phyloP scores from a whole-genome alignment of 257 asterid species.

The Jacaranda mimosifolia region DNA sequence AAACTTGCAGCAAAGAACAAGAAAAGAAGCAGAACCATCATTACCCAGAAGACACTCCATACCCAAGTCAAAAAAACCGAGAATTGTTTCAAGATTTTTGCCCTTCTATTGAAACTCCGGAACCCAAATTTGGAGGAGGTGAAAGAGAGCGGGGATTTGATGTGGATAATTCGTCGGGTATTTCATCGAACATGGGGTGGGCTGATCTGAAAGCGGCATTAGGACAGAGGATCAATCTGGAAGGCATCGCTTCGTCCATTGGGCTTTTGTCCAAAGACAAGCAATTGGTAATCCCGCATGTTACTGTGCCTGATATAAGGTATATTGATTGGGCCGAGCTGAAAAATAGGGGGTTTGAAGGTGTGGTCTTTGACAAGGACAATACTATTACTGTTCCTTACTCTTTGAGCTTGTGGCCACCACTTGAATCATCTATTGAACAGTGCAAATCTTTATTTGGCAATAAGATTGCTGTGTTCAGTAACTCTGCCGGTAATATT shows the following conservation, averaged over 20 bases:
- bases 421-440: conserved; percentile 68
- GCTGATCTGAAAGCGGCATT: conserved; percentile 77
- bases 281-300: conserved; percentile 81
- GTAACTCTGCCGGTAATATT: conserved; percentile 89
- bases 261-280: conserved; percentile 72
- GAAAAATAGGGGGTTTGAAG: conserved; percentile 81
- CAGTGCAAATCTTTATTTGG: conserved; percentile 84
- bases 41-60: conserved; percentile 15
- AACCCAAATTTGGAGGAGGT: conserved; percentile 42
- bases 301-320: conserved; percentile 78
- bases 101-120: conserved; percentile 44
- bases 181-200: conserved; percentile 85
- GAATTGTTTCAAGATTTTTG: conserved; percentile 47
- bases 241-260: conserved; percentile 74
- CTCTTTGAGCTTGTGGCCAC: conserved; percentile 87
- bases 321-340: conserved; percentile 83
- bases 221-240: conserved; percentile 89
- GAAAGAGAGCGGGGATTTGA: conserved; percentile 36
- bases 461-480: conserved; percentile 76
- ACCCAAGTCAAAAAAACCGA: conserved; percentile 43
- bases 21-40: conserved; percentile 48
- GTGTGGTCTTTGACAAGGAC: conserved; percentile 95
- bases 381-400: conserved; percentile 92
- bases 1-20: conserved; percentile 70
- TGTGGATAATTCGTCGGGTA: conserved; percentile 33